A percentile compares a stretch with the other conserved stretches of the same genome.
Conservation (phyloP, 345 rosid species). For the Cochlearia excelsa region DNA sequence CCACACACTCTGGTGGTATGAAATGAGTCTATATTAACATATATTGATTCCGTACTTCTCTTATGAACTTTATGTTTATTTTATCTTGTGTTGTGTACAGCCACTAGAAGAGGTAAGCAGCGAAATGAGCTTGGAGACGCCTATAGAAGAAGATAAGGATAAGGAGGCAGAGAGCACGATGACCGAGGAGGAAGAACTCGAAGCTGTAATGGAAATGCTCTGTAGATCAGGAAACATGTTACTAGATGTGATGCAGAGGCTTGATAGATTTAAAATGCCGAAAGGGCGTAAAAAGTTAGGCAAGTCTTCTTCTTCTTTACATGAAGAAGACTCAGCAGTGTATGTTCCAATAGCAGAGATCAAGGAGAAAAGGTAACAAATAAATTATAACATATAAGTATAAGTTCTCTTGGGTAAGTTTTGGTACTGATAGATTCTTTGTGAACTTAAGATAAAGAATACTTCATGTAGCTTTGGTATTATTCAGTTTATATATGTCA, state of each 20-base stretch:
- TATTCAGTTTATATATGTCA: slow-evolving; percentile 9
- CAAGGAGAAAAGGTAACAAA: slow-evolving; percentile 43
- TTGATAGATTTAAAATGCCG: slow-evolving; percentile 34
- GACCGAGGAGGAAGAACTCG: slow-evolving; percentile 33
- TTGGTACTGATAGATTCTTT: slow-evolving; percentile 28
- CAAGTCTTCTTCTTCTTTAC: slow-evolving; percentile 37
- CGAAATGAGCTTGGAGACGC: background rate
- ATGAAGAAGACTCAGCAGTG: slow-evolving; percentile 45
- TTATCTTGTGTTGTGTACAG: slow-evolving; percentile 14
- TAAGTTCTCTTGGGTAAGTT: background rate
- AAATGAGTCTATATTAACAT: too few species aligned
- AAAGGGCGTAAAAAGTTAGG: slow-evolving; percentile 41
- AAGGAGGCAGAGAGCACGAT: slow-evolving; percentile 33
- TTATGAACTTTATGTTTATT: background rate
- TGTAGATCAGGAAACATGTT: slow-evolving; percentile 56
- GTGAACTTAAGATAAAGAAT: slow-evolving; percentile 5
- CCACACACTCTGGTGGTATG: slow-evolving; percentile 21
- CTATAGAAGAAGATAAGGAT: slow-evolving; percentile 5
- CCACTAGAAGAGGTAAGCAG: slow-evolving; percentile 22
- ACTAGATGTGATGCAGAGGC: slow-evolving; percentile 47
- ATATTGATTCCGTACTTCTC: background rate
- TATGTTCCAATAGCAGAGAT: slow-evolving; percentile 74
- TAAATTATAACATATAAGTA: too few species aligned
- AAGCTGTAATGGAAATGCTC: slow-evolving; percentile 50
- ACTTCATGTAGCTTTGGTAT: slow-evolving; percentile 18